Evolutionary conservation across 2,329 filamentous ascomycete species (phyloP).

Genomic region (Pestalotiopsis sp.): DNA sequence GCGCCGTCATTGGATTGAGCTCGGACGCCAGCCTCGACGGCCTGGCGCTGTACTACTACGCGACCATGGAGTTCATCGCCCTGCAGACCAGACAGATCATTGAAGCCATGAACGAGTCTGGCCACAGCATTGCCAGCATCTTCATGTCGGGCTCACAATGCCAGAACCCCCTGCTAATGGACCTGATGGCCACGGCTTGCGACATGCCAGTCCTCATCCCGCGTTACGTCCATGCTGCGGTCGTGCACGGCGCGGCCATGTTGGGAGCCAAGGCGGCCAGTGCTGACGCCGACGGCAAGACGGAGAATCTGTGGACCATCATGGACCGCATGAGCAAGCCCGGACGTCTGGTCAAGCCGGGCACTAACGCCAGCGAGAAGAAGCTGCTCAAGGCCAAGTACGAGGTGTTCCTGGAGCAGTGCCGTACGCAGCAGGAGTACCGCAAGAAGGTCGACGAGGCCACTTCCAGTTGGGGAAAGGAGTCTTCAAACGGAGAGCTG

Average conservation of each 20-base stretch:
- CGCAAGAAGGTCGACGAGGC: conserved; percentile 74
- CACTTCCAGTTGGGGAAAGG: conserved; percentile 36
- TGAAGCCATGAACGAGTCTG: conserved; percentile 87
- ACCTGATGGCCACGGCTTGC: conserved; percentile 86
- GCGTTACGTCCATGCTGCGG: conserved; percentile 89
- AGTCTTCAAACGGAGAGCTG: conserved; percentile 16
- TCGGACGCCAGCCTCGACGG: conserved; percentile 86
- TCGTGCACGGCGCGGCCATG: conserved; percentile 98
- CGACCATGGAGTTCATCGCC: conserved; percentile 96
- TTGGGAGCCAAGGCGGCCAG: conserved; percentile 96
- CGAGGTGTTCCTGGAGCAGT: conserved; percentile 93
- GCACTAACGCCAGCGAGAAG: conserved; percentile 72
- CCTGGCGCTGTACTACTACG: conserved; percentile 90
- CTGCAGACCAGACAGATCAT: conserved; percentile 96
- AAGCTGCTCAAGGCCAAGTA: conserved; percentile 86
- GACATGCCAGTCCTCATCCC: conserved; percentile 92
- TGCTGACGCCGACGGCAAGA: conserved; percentile 73
- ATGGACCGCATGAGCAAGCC: conserved; percentile 98
- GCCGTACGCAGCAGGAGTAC: conserved; percentile 81
- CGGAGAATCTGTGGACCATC: conserved; percentile 89
- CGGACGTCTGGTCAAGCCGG: conserved; percentile 79
- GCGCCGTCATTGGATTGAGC: conserved; percentile 82
- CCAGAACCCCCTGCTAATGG: conserved; percentile 92
- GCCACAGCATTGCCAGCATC: conserved; percentile 86
- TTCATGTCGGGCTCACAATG: conserved; percentile 99